Evolutionary conservation across 129 eudicot species (phyloP), one percentile per base, ranked within the genome.

Genomic region (Mikania micrantha): DNA sequence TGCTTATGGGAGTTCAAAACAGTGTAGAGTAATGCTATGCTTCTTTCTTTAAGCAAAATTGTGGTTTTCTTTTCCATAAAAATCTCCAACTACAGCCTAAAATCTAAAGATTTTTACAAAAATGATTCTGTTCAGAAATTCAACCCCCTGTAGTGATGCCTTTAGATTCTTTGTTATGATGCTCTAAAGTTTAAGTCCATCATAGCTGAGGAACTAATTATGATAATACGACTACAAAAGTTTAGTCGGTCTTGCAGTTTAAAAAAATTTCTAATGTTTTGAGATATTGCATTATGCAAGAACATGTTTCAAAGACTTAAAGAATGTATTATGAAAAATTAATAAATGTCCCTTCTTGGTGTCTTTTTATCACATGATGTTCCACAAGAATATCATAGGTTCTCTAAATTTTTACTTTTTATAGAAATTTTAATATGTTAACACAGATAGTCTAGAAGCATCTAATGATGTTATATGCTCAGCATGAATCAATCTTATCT

Each of bases 61-160:
- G 24, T 34, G 19, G 63, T 13, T 52, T 56, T 29, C 16, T 22
- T 15, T 35, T 21, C 45, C 63, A 36, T 68, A 52, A 11, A 21
- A 32, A n/a, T 20, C 64, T 13, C 27, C 59, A 44, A 21, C 20
- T 22, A 67, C 21, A 36, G 22, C 22, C 49, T 13, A 69, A 8
- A 36, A 19, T 2, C 50, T 21, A 35, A 22, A 3, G n/a, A n/a
- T n/a, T 19, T 53, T 19, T 52, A 53, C 35, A 69, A 69, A 60
- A 19, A n/a, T 22, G 52, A 16, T 34, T 16, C 50, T 5, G 29
- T 57, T 70, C 40, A 39, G 58, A 27, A 58, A 59, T 41, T 57
- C 8, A 40, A 58, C 40, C 44, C 68, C 35, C 17, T 29, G 60
- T 59, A 57, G 58, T 28, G 44, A 58, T 70, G 75, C 45, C n/a